Evolutionary conservation across 2,329 filamentous ascomycete species (phyloP), one percentile per base, ranked within the genome.

Genomic region (Colletotrichum truncatum): DNA sequence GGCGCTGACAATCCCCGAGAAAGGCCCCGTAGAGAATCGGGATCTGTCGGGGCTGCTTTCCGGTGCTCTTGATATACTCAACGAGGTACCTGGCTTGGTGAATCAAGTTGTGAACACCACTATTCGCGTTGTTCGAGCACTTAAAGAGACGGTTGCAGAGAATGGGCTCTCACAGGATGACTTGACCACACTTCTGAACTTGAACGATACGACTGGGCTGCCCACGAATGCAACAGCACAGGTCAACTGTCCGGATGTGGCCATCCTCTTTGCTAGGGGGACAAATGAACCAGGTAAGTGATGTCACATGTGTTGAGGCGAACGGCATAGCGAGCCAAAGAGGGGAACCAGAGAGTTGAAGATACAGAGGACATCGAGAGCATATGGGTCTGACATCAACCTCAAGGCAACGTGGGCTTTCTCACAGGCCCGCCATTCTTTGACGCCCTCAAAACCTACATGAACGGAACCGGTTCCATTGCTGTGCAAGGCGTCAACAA

Each of bases 381-480:
- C 11, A 34, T 10, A 10, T 16, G 16, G 8, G n/a, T 39, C 55
- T 49, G 6, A 65, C 25, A 14, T 30, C 69, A 73, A 57, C 11
- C 11, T 16, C 41, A 68, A 10, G 73, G 74, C 18, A 76, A 75
- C 39, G 66, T 74, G 34, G 74, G 74, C 18, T 67, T 71, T 25
- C 67, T 75, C 23, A 68, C 70, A 3, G 75, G 72, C 0, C 74
- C 74, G 3, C 69, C 70, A 8, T 70, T 77, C 49, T 68, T 75
- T 46, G 34, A 65, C 4, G 69, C 72, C 4, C 63, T 77, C 4
- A 46, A 57, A 14, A 68, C 67, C 5, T 68, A 68, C 39, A 53
- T 67, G 45, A 67, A 68, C 56, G 65, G 64, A 5, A 67, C 59
- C 4, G 65, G 64, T 6, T 46, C 67, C 18, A 41, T 75, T 7